A percentile compares a stretch with the other conserved stretches of the same genome.
Evolutionary conservation across 176 grass and related monocot species (phyloP).

Genomic region (Juncus effusus): DNA sequence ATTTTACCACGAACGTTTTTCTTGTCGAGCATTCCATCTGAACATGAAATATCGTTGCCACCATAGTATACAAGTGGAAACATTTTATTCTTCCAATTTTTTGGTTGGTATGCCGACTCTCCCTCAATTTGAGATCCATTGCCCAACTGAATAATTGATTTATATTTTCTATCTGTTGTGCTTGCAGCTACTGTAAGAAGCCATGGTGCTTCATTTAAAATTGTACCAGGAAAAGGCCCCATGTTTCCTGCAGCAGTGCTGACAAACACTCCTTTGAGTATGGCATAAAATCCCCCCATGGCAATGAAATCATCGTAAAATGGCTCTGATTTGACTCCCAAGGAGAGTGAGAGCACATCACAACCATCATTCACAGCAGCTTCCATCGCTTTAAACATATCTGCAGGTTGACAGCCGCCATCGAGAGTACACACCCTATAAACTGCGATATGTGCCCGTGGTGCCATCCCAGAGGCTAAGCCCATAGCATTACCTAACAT

Average conservation of each 20-base stretch:
- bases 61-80: conserved; percentile 17
- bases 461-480: conserved; percentile 49
- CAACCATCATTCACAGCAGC: conserved; percentile 65
- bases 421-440: conserved; percentile 55
- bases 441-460: conserved; percentile 54
- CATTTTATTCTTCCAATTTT: background rate
- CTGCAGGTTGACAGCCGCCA: conserved; percentile 34
- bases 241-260: conserved; percentile 6
- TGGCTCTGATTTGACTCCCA: conserved; percentile 22
- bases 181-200: conserved; percentile 42
- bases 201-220: conserved; percentile 39
- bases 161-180: conserved; percentile 36
- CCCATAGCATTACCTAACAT: conserved; percentile 55
- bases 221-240: conserved; percentile 8
- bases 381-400: conserved; percentile 61
- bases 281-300: conserved; percentile 25
- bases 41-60: conserved; percentile 16
- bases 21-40: conserved; percentile 2
- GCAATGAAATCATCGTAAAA: conserved; percentile 3
- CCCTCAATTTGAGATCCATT: conserved; percentile 15
- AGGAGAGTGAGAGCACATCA: conserved; percentile 62
- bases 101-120: conserved; percentile 12
- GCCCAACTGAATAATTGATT: conserved; percentile 25
- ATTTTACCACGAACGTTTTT: conserved; percentile 28
- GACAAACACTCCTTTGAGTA: conserved; percentile 32